A percentile compares a stretch with the other conserved stretches of the same genome.
Evolutionary conservation across 2,329 filamentous ascomycete species (phyloP).

Genomic region (Colletotrichum plurivorum): DNA sequence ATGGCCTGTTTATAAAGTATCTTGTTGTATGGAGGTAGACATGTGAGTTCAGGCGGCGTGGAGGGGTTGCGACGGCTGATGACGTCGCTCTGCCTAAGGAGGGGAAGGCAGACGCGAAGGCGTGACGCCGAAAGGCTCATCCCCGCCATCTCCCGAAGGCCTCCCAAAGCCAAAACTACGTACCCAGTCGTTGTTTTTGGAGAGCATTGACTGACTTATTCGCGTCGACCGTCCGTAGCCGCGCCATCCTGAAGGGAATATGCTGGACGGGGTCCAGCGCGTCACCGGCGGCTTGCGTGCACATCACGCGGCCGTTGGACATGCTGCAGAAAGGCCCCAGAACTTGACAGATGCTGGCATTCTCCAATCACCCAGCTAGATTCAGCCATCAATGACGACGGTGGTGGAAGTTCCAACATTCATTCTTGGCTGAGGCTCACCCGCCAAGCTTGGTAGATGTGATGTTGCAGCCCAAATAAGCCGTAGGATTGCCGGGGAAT

Average conservation of each 20-base stretch:
- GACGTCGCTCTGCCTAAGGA: constrained; percentile 29
- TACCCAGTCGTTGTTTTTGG: not conserved
- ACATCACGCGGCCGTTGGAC: constrained; percentile 28
- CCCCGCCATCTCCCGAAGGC: constrained; percentile 33
- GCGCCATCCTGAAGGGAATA: constrained; percentile 20
- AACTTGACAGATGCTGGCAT: constrained; percentile 26
- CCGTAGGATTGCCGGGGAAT: too few species aligned
- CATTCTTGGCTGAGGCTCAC: constrained; percentile 1
- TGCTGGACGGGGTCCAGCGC: constrained; percentile 28
- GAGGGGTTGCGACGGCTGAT: constrained; percentile 37
- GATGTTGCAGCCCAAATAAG: too few species aligned
- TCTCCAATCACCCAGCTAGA: constrained; percentile 10
- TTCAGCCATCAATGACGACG: constrained; percentile 22
- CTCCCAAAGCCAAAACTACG: constrained; percentile 24
- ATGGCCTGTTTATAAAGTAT: constrained; percentile 34
- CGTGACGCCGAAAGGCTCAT: constrained; percentile 15
- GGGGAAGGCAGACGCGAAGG: constrained; percentile 19
- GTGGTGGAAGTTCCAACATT: constrained; percentile 11
- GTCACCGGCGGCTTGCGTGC: constrained; percentile 33
- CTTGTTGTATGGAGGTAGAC: constrained; percentile 19
- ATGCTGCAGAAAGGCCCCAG: constrained; percentile 12
- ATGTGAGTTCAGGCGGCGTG: constrained; percentile 36
- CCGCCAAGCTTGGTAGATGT: not conserved
- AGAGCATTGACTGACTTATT: constrained; percentile 21
- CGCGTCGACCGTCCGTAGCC: constrained; percentile 11